Evolutionary conservation across 2,329 filamentous ascomycete genomes (phyloP).

Genomic region (Zymoseptoria pseudotritici): DNA sequence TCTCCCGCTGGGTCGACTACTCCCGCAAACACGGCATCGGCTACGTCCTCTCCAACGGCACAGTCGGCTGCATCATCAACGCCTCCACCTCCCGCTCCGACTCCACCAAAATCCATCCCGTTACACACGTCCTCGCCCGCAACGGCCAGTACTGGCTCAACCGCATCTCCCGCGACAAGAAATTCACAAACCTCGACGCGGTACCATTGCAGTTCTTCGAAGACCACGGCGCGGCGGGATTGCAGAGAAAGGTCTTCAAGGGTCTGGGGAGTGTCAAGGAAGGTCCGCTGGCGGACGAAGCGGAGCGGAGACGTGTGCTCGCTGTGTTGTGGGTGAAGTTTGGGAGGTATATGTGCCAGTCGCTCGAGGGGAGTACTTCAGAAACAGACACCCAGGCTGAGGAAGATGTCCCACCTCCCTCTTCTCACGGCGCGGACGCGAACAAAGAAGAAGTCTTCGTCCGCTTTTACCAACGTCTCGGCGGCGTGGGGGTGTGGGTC

Average conservation of each 20-base stretch:
- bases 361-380: slow-evolving; percentile 35
- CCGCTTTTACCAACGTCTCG: slow-evolving; percentile 74
- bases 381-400: slow-evolving; percentile 24
- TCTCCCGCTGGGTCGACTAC: slow-evolving; percentile 77
- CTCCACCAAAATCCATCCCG: slow-evolving; percentile 45
- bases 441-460: slow-evolving; percentile 48
- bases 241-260: slow-evolving; percentile 53
- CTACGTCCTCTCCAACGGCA: slow-evolving; percentile 76
- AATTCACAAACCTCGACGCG: slow-evolving; percentile 50
- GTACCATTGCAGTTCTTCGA: slow-evolving; percentile 63
- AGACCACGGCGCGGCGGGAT: slow-evolving; percentile 57
- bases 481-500: slow-evolving; percentile 73
- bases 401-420: slow-evolving; percentile 21
- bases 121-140: slow-evolving; percentile 64
- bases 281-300: slow-evolving; percentile 24
- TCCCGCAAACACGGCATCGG: slow-evolving; percentile 80
- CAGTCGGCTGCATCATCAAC: slow-evolving; percentile 59
- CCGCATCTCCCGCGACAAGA: slow-evolving; percentile 36
- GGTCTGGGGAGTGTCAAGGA: slow-evolving; percentile 28
- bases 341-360: slow-evolving; percentile 58
- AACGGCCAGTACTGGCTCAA: slow-evolving; percentile 62
- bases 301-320: slow-evolving; percentile 47
- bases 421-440: slow-evolving; percentile 25
- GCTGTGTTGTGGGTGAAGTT: slow-evolving; percentile 60
- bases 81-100: slow-evolving; percentile 30